These are phyloP conservation scores for Penicillium sp. DNA, from an alignment of 2,329 filamentous ascomycete genomes.

Conservation along the genomic window DNA sequence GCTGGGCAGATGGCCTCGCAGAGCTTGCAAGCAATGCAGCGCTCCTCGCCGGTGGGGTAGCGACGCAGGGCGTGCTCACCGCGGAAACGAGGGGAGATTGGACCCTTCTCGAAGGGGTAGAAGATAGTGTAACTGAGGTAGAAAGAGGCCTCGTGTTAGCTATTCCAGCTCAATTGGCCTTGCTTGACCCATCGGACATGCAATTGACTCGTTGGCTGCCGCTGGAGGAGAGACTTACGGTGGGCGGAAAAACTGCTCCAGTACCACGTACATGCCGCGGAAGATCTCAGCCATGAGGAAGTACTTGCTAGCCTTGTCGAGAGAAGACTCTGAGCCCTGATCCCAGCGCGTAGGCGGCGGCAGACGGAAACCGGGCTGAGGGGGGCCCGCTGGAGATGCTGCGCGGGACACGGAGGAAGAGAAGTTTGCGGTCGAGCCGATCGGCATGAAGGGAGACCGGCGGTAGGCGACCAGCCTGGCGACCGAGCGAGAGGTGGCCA, in stretches of 20 bases:
- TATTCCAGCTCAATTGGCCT: slow-evolving; percentile 13
- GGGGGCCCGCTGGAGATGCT: slow-evolving; percentile 73
- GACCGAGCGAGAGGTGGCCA: slow-evolving; percentile 51
- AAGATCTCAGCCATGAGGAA: slow-evolving; percentile 96
- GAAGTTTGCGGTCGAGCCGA: slow-evolving; percentile 61
- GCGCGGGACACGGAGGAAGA: slow-evolving; percentile 64
- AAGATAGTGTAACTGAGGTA: slow-evolving; percentile 87
- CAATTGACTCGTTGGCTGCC: background rate
- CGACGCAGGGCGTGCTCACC: slow-evolving; percentile 95
- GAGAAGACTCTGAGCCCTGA: slow-evolving; percentile 72
- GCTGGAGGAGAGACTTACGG: slow-evolving; percentile 68
- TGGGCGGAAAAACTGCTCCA: slow-evolving; percentile 98
- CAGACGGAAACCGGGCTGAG: slow-evolving; percentile 79
- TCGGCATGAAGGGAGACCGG: slow-evolving; percentile 41
- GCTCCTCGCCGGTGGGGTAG: slow-evolving; percentile 96
- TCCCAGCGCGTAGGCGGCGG: slow-evolving; percentile 76
- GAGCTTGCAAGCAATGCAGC: slow-evolving; percentile 99
- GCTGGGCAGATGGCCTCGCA: slow-evolving; percentile 98
- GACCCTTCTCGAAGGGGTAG: slow-evolving; percentile 99
- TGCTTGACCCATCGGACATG: background rate
- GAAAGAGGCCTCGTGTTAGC: slow-evolving; percentile 8
- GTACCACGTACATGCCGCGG: slow-evolving; percentile 94
- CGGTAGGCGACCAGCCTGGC: slow-evolving; percentile 50
- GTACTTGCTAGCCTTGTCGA: slow-evolving; percentile 87
- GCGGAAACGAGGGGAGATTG: slow-evolving; percentile 96